Conservation (phyloP, 495 filamentous ascomycete species). For the Lineolata rhizophorae region DNA sequence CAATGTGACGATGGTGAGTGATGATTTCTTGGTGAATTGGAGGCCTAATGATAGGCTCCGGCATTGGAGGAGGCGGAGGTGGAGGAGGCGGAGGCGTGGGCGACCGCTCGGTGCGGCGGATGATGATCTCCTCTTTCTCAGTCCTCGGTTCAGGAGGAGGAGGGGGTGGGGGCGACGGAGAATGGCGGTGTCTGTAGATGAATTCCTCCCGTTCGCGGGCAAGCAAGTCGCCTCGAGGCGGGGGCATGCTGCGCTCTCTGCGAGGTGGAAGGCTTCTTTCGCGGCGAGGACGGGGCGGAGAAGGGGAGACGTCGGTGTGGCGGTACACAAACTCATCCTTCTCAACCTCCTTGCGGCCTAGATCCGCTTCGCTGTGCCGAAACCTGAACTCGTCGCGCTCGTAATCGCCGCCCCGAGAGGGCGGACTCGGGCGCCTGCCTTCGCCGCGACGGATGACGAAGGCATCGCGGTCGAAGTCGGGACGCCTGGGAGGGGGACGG, state of each 20-base stretch:
- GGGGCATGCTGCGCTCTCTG: conserved; percentile 10
- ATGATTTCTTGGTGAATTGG: conserved; percentile 63
- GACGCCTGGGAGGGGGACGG: conserved; percentile 6
- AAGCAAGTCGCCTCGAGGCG: conserved; percentile 13
- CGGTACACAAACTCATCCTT: conserved; percentile 15
- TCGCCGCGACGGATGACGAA: conserved; percentile 12
- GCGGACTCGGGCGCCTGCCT: conserved; percentile 3
- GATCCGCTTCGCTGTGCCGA: conserved; percentile 2
- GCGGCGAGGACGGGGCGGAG: too few species aligned
- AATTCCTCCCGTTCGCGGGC: conserved; percentile 18
- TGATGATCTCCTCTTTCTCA: conserved; percentile 19
- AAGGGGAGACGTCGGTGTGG: too few species aligned
- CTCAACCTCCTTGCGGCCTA: conserved; percentile 4
- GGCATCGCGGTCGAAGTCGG: conserved; percentile 12
- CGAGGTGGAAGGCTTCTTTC: too few species aligned
- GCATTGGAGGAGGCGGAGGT: conserved; percentile 26
- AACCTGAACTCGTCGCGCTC: conserved; percentile 15
- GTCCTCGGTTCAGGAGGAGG: conserved; percentile 6
- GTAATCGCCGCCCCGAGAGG: conserved; percentile 9
- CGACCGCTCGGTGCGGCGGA: conserved; percentile 14
- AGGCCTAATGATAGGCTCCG: conserved; percentile 38
- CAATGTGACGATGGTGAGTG: conserved; percentile 68
- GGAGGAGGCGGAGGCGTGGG: conserved; percentile 15
- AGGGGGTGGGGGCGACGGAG: conserved; percentile 12
- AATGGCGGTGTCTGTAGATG: conserved; percentile 13